Evolutionary conservation across 2,329 filamentous ascomycete species (phyloP).

Genomic region (Paramyrothecium roridum): DNA sequence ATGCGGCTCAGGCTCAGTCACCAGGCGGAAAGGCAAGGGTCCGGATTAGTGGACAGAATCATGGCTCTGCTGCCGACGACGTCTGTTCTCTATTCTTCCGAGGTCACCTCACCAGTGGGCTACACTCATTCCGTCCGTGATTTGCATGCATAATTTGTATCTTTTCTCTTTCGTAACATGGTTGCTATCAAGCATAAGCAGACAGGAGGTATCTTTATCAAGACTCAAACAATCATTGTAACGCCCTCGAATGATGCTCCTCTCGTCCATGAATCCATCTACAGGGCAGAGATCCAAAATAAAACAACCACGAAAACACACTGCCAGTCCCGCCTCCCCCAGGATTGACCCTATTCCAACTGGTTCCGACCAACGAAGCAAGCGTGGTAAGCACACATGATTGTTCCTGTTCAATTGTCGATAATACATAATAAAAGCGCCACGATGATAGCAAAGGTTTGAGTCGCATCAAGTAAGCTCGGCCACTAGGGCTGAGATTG

Average conservation of each 20-base stretch:
- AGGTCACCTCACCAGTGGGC: no score
- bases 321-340: neutral
- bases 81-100: no score
- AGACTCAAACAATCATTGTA: neutral
- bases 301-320: constrained; percentile 7
- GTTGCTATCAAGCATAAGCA: neutral
- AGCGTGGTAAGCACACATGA: neutral
- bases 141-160: neutral
- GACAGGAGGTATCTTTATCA: neutral
- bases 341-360: constrained; percentile 10
- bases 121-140: no score
- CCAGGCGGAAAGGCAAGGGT: no score
- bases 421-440: constrained; percentile 12
- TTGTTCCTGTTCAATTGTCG: neutral
- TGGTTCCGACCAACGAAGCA: constrained; percentile 10
- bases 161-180: neutral
- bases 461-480: neutral
- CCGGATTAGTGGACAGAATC: no score
- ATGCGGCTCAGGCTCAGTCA: no score
- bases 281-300: constrained; percentile 16
- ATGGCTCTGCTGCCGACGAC: no score
- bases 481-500: neutral
- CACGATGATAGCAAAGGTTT: constrained; percentile 6
- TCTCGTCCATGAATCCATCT: constrained; percentile 6
- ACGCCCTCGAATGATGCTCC: constrained; percentile 6